Evolutionary conservation across 2,329 filamentous ascomycete genomes (phyloP).

Genomic region (Ophiocordyceps australis): DNA sequence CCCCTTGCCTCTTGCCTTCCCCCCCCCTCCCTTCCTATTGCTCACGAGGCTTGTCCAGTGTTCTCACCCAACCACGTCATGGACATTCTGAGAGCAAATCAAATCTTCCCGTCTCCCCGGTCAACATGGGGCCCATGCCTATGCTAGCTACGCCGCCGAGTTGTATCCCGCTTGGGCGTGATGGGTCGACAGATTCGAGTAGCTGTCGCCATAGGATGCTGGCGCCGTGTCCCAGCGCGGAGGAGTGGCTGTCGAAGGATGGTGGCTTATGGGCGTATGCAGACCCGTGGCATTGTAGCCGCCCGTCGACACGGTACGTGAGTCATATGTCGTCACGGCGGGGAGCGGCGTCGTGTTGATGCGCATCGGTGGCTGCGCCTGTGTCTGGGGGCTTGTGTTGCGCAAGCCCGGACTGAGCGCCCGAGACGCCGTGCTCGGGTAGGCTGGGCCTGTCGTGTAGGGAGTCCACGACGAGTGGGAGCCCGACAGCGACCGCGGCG

Average conservation of each 20-base stretch:
- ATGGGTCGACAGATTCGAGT: constrained; percentile 19
- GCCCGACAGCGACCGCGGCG: constrained; percentile 31
- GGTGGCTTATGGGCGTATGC: constrained; percentile 19
- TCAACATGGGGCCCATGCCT: too few relatives aligned
- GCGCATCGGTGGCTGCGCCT: constrained; percentile 13
- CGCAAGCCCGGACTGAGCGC: constrained; percentile 21
- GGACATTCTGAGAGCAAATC: too few relatives aligned
- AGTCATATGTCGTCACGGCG: constrained; percentile 20
- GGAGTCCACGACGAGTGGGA: constrained; percentile 28
- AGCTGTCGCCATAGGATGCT: constrained; percentile 17
- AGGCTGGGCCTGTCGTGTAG: constrained; percentile 18
- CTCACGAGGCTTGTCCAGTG: too few relatives aligned
- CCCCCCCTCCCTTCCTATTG: too few relatives aligned
- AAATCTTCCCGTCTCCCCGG: too few relatives aligned
- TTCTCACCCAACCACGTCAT: too few relatives aligned
- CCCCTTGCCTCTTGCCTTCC: too few relatives aligned
- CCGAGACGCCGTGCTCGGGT: constrained; percentile 16
- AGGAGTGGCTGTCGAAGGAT: constrained; percentile 16
- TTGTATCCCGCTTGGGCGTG: constrained; percentile 16
- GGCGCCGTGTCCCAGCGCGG: constrained; percentile 22
- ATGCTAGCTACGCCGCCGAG: constrained; percentile 20
- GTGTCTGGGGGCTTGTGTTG: constrained; percentile 15
- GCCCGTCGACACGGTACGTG: constrained; percentile 10
- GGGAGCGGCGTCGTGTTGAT: constrained; percentile 19
- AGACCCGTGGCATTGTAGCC: constrained; percentile 21